Base-by-base conservation (phyloP, 805 yeast species). In the Ogataea nitratoaversa region DNA sequence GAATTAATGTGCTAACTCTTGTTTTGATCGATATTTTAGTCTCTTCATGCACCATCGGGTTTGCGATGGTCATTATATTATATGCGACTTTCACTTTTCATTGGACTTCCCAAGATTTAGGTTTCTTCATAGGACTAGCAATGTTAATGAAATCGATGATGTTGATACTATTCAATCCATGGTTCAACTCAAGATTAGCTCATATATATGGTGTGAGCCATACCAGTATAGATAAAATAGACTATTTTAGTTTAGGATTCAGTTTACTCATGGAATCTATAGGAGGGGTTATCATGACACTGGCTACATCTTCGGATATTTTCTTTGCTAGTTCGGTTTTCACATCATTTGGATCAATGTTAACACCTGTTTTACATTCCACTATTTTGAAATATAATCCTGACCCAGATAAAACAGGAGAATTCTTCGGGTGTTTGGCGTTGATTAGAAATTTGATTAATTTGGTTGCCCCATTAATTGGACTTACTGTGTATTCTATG, bases 381-480 rank as follows among this genome's bases (percentile, higher is more conserved):
- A 48, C 84, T 1, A 60, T 82, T 9, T 68, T 79, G 39, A 84
- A 84, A 56, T 79, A 79, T 56, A 74, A 71, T 44, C 24, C 43
- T 13, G 76, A 78, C 1, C 77, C 76, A 30, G 68, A 72, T 12
- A 71, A 72, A 45, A 69, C 77, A 4, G 95, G 95, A 14, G 88
- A 82, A 57, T 67, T 81, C 14, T 83, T 82, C 62, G 89, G 91
- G 8, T 87, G 82, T 0, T 57, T 83, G 32, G 76, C 87, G 0
- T 56, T 84, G 36, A 54, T 82, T 14, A 76, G 78, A 53, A 80
- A 77, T 47, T 36, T 73, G 0, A 58, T 73, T 4, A 59, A 65
- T 43, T 62, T 81, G 43, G 41, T 72, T 8, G 61, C 70, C 1
- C 88, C 91, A 0, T 59, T 78, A 5, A 14, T 65, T 0, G 57